Conservation (phyloP, 257 asterid genomes). For the Cinchona pubescens region DNA sequence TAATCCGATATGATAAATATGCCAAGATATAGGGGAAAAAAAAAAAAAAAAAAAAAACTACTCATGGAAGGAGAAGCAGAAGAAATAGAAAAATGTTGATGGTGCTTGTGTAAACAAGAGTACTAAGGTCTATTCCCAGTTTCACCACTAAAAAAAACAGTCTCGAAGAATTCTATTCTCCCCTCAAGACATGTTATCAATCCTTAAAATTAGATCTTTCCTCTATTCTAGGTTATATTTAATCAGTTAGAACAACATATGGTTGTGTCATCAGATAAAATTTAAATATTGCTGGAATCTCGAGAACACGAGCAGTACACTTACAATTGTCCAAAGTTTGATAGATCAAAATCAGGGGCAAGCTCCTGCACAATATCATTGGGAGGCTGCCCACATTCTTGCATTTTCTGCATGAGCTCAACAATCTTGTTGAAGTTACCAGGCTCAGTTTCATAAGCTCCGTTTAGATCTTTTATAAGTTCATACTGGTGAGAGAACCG, state of each 20-base stretch:
- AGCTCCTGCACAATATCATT: conserved; percentile 84
- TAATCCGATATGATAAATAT: background rate
- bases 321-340: conserved; percentile 78
- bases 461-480: conserved; percentile 64
- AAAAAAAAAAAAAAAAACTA: no score
- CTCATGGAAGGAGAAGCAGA: background rate
- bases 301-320: conserved; percentile 18
- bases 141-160: background rate
- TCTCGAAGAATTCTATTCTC: background rate
- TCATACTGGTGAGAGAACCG: conserved; percentile 59
- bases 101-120: background rate
- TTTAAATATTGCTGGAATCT: no score
- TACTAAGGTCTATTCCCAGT: background rate
- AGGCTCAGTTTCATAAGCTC: conserved; percentile 73
- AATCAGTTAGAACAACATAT: background rate
- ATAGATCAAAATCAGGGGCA: conserved; percentile 83
- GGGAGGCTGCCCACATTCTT: conserved; percentile 98
- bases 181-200: background rate
- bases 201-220: background rate
- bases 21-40: background rate
- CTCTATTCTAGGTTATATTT: background rate
- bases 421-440: conserved; percentile 86
- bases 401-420: conserved; percentile 99
- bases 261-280: background rate
- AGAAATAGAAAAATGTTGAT: background rate